Evolutionary conservation across 495 filamentous ascomycete species (phyloP).

Genomic region (Penicillium pancosmium): DNA sequence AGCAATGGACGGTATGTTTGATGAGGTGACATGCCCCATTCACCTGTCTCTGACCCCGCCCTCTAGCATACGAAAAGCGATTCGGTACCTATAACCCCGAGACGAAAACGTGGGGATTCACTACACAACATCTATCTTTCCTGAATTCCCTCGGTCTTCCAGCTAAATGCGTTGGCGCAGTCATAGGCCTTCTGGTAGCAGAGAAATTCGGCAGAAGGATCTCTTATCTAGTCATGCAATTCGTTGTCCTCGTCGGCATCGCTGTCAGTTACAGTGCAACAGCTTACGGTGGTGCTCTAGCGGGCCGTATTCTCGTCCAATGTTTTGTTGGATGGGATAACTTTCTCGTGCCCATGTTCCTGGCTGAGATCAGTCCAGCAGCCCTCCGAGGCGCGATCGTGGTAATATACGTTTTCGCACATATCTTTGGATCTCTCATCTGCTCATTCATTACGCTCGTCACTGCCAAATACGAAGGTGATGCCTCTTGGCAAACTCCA

Average conservation of each 20-base stretch:
- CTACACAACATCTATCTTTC: slow-evolving; percentile 1
- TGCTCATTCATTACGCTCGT: slow-evolving; percentile 11
- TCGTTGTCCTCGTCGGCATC: slow-evolving; percentile 10
- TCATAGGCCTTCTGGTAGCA: not conserved
- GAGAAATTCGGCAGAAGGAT: slow-evolving; percentile 7
- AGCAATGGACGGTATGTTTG: slow-evolving; percentile 10
- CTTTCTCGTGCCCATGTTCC: slow-evolving; percentile 15
- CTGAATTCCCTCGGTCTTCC: slow-evolving; percentile 3
- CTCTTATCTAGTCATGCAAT: slow-evolving; percentile 10
- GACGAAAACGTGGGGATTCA: slow-evolving; percentile 7
- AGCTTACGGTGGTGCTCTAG: slow-evolving; percentile 1
- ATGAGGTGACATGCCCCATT: not conserved
- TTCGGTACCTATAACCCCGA: not conserved
- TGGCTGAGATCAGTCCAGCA: slow-evolving; percentile 13
- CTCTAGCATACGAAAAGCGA: slow-evolving; percentile 2
- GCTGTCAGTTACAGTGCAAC: slow-evolving; percentile 11
- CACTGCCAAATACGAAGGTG: slow-evolving; percentile 3
- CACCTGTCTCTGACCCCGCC: too few species aligned
- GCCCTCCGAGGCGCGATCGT: slow-evolving; percentile 11
- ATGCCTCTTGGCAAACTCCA: slow-evolving; percentile 15
- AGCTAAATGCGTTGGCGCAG: slow-evolving; percentile 4
- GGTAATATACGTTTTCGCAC: slow-evolving; percentile 9
- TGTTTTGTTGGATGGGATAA: slow-evolving; percentile 13
- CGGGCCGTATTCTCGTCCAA: slow-evolving; percentile 9
- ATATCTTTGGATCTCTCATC: slow-evolving; percentile 13